Conservation (phyloP, 352 stramenopile genomes). For the Hyaloperonospora arabidopsidis region DNA sequence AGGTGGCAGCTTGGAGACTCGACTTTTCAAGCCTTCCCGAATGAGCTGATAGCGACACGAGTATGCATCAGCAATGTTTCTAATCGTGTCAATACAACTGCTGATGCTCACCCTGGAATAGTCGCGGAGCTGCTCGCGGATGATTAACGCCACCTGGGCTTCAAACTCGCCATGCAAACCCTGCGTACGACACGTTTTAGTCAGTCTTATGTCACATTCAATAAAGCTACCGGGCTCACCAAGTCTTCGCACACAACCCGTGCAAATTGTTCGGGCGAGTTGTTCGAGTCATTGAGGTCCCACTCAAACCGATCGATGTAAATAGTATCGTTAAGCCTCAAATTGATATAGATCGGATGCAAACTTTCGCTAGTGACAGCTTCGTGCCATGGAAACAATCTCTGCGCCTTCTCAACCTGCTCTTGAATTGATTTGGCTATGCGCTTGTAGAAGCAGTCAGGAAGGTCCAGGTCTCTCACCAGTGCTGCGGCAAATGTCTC, state of each 20-base stretch:
- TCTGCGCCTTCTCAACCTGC: conserved; percentile 61
- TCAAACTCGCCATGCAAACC: conserved; percentile 74
- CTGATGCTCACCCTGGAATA: conserved; percentile 47
- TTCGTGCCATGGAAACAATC: conserved; percentile 46
- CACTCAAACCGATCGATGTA: conserved; percentile 80
- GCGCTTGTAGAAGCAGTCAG: conserved; percentile 62
- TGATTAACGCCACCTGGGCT: conserved; percentile 65
- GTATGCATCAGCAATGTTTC: conserved; percentile 3
- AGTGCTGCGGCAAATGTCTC: conserved; percentile 66
- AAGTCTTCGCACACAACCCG: conserved; percentile 59
- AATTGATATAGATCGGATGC: conserved; percentile 75
- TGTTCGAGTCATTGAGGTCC: conserved; percentile 57
- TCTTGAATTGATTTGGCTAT: conserved; percentile 56
- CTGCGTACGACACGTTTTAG: conserved; percentile 20
- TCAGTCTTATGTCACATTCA: not conserved
- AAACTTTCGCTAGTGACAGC: conserved; percentile 51
- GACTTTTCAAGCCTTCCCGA: conserved; percentile 56
- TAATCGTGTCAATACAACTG: not conserved
- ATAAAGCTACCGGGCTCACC: conserved; percentile 24
- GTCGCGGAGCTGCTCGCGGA: conserved; percentile 69
- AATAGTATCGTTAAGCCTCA: conserved; percentile 74
- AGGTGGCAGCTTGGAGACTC: conserved; percentile 47
- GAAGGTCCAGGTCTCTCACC: conserved; percentile 62
- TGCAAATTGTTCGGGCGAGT: conserved; percentile 66
- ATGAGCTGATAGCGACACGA: conserved; percentile 38